A percentile compares a stretch with the other conserved stretches of the same genome.
Conservation (phyloP, 495 filamentous ascomycete species). For the Pseudomonodictys pantanalensis region DNA sequence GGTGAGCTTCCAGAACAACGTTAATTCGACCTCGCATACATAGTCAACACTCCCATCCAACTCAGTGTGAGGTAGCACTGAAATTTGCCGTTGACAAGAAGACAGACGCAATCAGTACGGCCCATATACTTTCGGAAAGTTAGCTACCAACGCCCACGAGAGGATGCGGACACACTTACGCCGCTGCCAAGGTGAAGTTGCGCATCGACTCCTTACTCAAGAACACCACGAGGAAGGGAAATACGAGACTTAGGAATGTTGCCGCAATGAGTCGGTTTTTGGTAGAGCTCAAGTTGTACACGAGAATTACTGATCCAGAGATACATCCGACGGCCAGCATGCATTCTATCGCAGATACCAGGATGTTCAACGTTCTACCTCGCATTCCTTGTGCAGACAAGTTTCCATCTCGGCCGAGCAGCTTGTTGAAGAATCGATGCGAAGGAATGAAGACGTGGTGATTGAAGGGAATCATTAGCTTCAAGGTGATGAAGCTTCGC, state of each 20-base stretch:
- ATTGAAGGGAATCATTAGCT: not conserved
- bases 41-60: no score
- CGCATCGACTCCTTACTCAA: conserved; percentile 1
- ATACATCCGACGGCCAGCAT: not conserved
- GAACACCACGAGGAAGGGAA: not conserved
- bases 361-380: not conserved
- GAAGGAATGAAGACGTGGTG: not conserved
- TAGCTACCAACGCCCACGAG: not conserved
- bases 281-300: not conserved
- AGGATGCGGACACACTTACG: not conserved
- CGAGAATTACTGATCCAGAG: not conserved
- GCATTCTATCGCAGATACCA: conserved; percentile 6
- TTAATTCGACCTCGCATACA: no score
- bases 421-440: not conserved
- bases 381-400: not conserved
- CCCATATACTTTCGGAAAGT: conserved; percentile 2
- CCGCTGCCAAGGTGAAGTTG: not conserved
- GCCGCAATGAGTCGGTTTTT: conserved; percentile 7
- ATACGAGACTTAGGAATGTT: not conserved
- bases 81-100: not conserved
- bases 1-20: no score
- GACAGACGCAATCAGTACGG: not conserved
- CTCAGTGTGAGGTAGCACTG: no score
- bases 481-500: not conserved
- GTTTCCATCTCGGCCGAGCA: not conserved